These are phyloP conservation scores for Geotrichum restrictum DNA, from an alignment of 1,139 yeast genomes.

Conservation along the genomic window DNA sequence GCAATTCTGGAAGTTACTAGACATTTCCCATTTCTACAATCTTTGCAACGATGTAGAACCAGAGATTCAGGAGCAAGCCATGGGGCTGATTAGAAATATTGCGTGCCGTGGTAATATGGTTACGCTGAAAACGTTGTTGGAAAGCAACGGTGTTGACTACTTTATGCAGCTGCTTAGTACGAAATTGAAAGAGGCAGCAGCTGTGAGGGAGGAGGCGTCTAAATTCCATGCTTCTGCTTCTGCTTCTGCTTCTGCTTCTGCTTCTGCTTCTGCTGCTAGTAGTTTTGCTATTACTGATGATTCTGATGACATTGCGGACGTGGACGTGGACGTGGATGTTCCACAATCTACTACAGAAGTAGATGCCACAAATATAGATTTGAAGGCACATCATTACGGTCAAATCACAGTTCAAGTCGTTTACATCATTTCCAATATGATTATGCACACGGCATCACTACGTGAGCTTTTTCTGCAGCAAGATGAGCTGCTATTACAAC, in stretches of 20 bases:
- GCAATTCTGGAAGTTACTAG: conserved; percentile 43
- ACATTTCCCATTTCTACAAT: conserved; percentile 50
- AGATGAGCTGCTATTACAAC: conserved; percentile 41
- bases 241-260: too few relatives aligned
- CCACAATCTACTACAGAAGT: too few relatives aligned
- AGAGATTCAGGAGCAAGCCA: conserved; percentile 60
- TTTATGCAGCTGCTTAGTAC: conserved; percentile 31
- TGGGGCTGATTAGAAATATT: conserved; percentile 71
- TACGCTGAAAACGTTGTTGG: conserved; percentile 46
- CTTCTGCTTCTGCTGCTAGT: too few relatives aligned
- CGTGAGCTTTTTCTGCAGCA: conserved; percentile 47
- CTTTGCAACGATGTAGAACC: conserved; percentile 48
- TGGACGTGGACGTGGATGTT: too few relatives aligned
- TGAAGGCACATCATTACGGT: conserved; percentile 15
- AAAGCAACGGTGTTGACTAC: conserved; percentile 36
- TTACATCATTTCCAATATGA: conserved; percentile 55
- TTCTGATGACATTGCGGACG: too few relatives aligned
- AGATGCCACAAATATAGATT: too few relatives aligned
- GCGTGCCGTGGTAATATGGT: conserved; percentile 58
- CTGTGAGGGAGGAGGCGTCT: background rate
- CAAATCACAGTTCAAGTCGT: conserved; percentile 46
- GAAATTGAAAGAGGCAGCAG: conserved; percentile 22
- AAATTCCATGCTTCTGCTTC: too few relatives aligned
- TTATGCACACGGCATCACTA: conserved; percentile 51
- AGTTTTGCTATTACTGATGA: too few relatives aligned